phyloP scores from a whole-genome alignment of 371 early-diverging fungal genomes.

The Mortierella sp. region DNA sequence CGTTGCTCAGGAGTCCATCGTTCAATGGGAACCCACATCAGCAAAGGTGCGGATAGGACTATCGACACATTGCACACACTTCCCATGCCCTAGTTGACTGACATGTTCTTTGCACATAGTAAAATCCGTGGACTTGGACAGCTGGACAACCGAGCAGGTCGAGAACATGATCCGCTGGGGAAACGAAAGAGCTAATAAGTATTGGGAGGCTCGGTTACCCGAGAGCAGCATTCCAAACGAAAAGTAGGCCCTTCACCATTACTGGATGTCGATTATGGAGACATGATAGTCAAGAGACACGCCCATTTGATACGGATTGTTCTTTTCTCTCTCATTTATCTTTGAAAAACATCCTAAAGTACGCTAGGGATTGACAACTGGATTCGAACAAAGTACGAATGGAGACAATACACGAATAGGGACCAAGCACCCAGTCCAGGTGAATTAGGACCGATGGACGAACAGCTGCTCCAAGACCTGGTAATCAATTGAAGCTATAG shows the following conservation, averaged over 20 bases:
- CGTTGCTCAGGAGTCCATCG: slow-evolving; percentile 89
- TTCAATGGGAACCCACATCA: slow-evolving; percentile 86
- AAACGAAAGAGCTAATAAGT: slow-evolving; percentile 82
- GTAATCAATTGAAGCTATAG: slow-evolving; percentile 12
- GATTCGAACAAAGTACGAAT: slow-evolving; percentile 88
- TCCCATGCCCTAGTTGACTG: too few species aligned
- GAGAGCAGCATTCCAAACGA: slow-evolving; percentile 59
- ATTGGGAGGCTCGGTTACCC: slow-evolving; percentile 72
- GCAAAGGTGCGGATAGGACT: slow-evolving; percentile 74
- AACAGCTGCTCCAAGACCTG: slow-evolving; percentile 44
- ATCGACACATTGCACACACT: too few species aligned
- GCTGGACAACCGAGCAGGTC: slow-evolving; percentile 87
- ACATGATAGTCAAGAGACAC: background rate
- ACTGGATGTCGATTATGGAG: background rate
- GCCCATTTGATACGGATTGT: background rate
- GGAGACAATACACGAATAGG: slow-evolving; percentile 78
- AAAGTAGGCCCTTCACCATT: slow-evolving; percentile 20
- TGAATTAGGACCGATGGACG: slow-evolving; percentile 61
- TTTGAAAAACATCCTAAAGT: background rate
- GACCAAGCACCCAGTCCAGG: slow-evolving; percentile 80
- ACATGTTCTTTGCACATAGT: slow-evolving; percentile 54
- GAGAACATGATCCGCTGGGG: slow-evolving; percentile 88
- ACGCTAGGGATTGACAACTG: slow-evolving; percentile 78
- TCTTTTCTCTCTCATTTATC: too few species aligned
- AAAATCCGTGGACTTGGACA: slow-evolving; percentile 86